phyloP scores from a whole-genome alignment of 2,329 filamentous ascomycete genomes.

The Lachnum nothofagi region DNA sequence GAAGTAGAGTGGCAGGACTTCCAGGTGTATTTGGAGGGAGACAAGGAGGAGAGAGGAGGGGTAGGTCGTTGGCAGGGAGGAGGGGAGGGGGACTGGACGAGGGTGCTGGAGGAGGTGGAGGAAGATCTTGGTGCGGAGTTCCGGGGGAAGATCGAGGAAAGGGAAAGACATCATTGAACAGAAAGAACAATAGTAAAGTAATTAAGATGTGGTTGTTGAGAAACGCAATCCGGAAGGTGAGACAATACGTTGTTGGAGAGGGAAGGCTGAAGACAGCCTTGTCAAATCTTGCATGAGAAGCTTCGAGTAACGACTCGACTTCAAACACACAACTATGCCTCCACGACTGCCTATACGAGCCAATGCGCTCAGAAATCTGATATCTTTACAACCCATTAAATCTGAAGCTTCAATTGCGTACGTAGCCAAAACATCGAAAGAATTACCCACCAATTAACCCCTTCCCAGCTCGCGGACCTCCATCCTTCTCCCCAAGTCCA shows the following conservation, averaged over 20 bases:
- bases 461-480: not conserved
- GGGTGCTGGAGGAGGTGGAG: slow-evolving; percentile 16
- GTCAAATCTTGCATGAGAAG: slow-evolving; percentile 7
- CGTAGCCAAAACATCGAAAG: not conserved
- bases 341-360: slow-evolving; percentile 16
- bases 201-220: too few relatives aligned
- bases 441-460: slow-evolving; percentile 8
- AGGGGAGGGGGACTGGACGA: slow-evolving; percentile 4
- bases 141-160: slow-evolving; percentile 28
- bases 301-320: not conserved
- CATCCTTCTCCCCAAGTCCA: not conserved
- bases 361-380: slow-evolving; percentile 11
- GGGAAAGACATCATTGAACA: slow-evolving; percentile 7
- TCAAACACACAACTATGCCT: slow-evolving; percentile 18
- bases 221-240: too few relatives aligned
- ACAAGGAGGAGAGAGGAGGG: slow-evolving; percentile 26
- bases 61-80: slow-evolving; percentile 7
- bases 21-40: slow-evolving; percentile 25
- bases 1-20: slow-evolving; percentile 27
- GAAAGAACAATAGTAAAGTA: not conserved
- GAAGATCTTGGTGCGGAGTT: slow-evolving; percentile 26
- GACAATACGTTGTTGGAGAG: not conserved
- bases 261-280: slow-evolving; percentile 16
- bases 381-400: slow-evolving; percentile 1
- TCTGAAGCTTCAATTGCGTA: slow-evolving; percentile 17